Evolutionary conservation across 1,139 yeast genomes (phyloP).

Genomic region (Kurtzmaniella natalensis): DNA sequence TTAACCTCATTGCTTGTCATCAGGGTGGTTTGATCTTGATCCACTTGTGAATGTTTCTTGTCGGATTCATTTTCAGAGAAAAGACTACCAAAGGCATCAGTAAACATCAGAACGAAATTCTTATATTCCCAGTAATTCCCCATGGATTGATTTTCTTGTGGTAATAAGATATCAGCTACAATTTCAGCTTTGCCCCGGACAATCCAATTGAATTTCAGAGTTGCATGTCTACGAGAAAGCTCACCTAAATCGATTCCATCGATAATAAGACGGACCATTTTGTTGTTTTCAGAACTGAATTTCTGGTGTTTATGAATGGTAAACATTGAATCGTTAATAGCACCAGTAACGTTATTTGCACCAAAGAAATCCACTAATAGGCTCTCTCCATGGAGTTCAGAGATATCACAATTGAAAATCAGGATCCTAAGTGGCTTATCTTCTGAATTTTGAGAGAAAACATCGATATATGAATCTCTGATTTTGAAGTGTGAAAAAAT

Average conservation of each 20-base stretch:
- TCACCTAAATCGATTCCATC: constrained; percentile 58
- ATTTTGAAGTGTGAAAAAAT: constrained; percentile 49
- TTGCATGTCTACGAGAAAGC: constrained; percentile 29
- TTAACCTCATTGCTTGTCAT: too few species aligned
- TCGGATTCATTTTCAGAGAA: constrained; percentile 7
- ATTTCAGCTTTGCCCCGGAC: constrained; percentile 67
- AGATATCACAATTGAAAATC: constrained; percentile 62
- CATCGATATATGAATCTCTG: constrained; percentile 50
- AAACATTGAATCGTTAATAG: constrained; percentile 68
- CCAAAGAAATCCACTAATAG: constrained; percentile 62
- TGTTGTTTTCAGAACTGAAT: constrained; percentile 30
- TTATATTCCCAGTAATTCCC: constrained; percentile 21
- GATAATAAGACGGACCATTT: constrained; percentile 56
- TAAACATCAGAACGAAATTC: constrained; percentile 22
- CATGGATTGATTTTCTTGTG: constrained; percentile 21
- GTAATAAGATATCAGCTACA: constrained; percentile 66
- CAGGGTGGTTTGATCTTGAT: constrained; percentile 5
- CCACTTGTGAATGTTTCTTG: constrained; percentile 6
- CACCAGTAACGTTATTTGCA: constrained; percentile 67
- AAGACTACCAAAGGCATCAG: constrained; percentile 26
- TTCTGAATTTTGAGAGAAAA: constrained; percentile 25
- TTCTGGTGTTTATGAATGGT: constrained; percentile 59
- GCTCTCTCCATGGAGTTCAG: constrained; percentile 55
- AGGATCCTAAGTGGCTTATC: constrained; percentile 45
- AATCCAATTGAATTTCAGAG: constrained; percentile 63